Evolutionary conservation across 1,284 basidiomycete species (phyloP).

Genomic region (Fistulinella cinereoalba): DNA sequence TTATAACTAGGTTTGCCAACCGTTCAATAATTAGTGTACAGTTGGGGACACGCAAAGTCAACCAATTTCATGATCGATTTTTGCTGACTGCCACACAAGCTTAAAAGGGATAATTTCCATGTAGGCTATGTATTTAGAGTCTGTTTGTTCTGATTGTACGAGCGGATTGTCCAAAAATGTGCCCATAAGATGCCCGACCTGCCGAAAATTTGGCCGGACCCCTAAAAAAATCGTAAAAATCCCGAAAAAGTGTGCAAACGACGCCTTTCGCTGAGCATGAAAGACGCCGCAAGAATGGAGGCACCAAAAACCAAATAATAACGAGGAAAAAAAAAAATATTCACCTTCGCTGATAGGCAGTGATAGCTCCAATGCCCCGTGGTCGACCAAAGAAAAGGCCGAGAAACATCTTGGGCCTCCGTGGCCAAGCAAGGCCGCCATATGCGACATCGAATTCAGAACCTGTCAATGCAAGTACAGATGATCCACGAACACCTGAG

Average conservation of each 20-base stretch:
- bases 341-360: neutral
- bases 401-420: conserved; percentile 1
- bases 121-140: too few relatives aligned
- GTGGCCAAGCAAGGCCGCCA: neutral
- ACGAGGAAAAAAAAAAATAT: neutral
- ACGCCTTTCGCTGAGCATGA: neutral
- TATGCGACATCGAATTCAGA: neutral
- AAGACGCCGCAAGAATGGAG: too few relatives aligned
- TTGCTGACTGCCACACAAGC: too few relatives aligned
- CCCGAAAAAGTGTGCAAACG: conserved; percentile 4
- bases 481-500: too few relatives aligned
- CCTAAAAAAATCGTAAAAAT: conserved; percentile 5
- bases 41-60: too few relatives aligned
- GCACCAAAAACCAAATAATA: neutral
- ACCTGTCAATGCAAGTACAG: too few relatives aligned
- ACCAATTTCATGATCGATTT: too few relatives aligned
- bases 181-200: neutral
- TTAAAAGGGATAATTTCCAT: too few relatives aligned
- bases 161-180: neutral
- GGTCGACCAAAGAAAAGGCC: conserved; percentile 1
- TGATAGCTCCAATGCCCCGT: neutral
- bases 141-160: neutral
- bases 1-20: too few relatives aligned
- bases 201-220: conserved; percentile 3
- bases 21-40: too few relatives aligned